Conservation (phyloP, 768 basidiomycete species). For the Boletus reticuloceps region DNA sequence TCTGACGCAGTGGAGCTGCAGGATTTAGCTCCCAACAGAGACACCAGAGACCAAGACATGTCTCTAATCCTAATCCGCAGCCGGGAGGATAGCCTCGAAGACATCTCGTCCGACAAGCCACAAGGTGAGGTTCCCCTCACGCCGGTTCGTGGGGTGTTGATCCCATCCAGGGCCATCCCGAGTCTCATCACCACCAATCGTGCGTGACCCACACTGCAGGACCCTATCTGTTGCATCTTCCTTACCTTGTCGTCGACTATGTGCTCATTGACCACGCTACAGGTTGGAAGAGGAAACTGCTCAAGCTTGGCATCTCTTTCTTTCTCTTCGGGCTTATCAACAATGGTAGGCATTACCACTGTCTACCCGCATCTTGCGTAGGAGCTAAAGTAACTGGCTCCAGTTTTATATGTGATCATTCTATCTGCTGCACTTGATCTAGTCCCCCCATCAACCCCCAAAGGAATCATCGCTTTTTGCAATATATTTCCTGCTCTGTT, state of each 20-base stretch:
- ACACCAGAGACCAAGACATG: constrained; percentile 6
- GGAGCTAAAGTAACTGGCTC: neutral
- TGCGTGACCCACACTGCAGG: constrained; percentile 4
- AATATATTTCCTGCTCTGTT: constrained; percentile 88
- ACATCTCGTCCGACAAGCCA: constrained; percentile 14
- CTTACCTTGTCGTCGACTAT: neutral
- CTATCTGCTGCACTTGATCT: constrained; percentile 94
- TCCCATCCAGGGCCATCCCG: constrained; percentile 21
- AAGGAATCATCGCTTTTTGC: constrained; percentile 92
- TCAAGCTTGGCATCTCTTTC: constrained; percentile 61
- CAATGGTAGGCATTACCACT: constrained; percentile 64
- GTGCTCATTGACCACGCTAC: constrained; percentile 14
- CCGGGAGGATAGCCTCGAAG: constrained; percentile 14
- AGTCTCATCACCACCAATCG: constrained; percentile 5
- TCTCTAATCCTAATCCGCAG: constrained; percentile 5
- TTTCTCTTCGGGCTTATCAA: constrained; percentile 92
- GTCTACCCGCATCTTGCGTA: neutral
- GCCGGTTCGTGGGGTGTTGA: constrained; percentile 24
- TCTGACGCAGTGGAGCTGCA: constrained; percentile 20
- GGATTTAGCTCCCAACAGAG: constrained; percentile 4
- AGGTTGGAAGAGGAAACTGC: constrained; percentile 28
- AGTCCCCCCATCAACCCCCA: constrained; percentile 87
- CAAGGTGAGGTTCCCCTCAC: constrained; percentile 19
- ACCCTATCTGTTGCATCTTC: constrained; percentile 22
- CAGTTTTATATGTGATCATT: constrained; percentile 95